phyloP scores from a whole-genome alignment of 2,329 filamentous ascomycete genomes.

The Penicillium sp. region DNA sequence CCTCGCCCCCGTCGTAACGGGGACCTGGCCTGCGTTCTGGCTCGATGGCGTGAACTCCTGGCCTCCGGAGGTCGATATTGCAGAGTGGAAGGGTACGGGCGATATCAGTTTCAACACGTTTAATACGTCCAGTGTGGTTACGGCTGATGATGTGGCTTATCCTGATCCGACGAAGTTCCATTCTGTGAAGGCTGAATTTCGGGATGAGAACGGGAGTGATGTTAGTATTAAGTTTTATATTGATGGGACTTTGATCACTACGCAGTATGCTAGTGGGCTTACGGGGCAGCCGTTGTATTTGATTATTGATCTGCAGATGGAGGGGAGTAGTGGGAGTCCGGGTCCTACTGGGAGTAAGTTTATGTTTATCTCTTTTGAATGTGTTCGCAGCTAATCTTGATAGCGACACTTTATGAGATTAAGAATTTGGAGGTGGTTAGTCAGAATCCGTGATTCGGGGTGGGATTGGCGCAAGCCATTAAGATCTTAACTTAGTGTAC shows the following conservation, averaged over 20 bases:
- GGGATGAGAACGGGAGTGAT: constrained; percentile 54
- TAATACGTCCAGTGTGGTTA: constrained; percentile 47
- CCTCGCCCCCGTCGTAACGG: constrained; percentile 38
- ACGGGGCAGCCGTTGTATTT: constrained; percentile 47
- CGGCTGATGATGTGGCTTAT: constrained; percentile 52
- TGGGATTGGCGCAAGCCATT: not conserved
- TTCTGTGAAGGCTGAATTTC: constrained; percentile 51
- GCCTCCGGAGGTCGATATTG: constrained; percentile 62
- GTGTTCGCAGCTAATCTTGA: not conserved
- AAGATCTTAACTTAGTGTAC: too few species aligned
- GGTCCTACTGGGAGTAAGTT: constrained; percentile 15
- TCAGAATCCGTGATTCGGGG: constrained; percentile 1
- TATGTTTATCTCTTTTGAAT: not conserved
- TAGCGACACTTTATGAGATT: constrained; percentile 15
- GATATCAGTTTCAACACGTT: constrained; percentile 28
- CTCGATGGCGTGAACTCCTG: constrained; percentile 55
- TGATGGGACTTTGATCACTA: constrained; percentile 51
- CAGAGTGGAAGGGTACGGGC: constrained; percentile 60
- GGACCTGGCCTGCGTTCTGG: constrained; percentile 62
- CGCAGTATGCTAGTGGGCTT: constrained; percentile 52
- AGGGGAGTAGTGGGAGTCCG: constrained; percentile 19
- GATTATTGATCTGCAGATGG: constrained; percentile 30
- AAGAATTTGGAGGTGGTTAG: constrained; percentile 11
- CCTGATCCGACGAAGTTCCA: constrained; percentile 50
- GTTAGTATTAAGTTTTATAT: constrained; percentile 57